Conservation (phyloP, 139 green algal species). For the Chlorella sorokiniana region DNA sequence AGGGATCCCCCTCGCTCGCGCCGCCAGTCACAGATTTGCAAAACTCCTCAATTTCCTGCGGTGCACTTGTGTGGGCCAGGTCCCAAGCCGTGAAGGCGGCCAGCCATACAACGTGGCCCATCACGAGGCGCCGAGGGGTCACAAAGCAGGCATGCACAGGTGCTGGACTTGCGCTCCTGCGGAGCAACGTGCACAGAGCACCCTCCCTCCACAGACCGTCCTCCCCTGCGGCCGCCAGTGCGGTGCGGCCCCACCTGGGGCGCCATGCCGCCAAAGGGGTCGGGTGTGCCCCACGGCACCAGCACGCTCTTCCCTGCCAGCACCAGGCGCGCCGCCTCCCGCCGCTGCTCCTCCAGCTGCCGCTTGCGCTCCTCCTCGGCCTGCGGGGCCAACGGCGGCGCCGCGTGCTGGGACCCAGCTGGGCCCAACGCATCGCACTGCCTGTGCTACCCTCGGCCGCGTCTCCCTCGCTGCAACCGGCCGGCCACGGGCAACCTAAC, state of each 20-base stretch:
- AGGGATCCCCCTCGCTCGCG: conserved; percentile 60
- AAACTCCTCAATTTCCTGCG: conserved; percentile 52
- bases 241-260: conserved; percentile 46
- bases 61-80: too few relatives aligned
- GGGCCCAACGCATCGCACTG: not conserved
- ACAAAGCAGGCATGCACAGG: too few relatives aligned
- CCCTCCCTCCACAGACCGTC: too few relatives aligned
- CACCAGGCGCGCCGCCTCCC: conserved; percentile 43
- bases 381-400: not conserved
- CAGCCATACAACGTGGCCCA: not conserved
- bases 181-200: not conserved
- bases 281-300: conserved; percentile 40
- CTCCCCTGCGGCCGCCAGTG: not conserved
- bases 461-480: too few relatives aligned
- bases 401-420: not conserved
- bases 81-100: not conserved
- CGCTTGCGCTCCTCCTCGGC: conserved; percentile 39
- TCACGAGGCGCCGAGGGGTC: not conserved
- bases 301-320: conserved; percentile 53
- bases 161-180: too few relatives aligned
- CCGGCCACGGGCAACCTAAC: too few relatives aligned
- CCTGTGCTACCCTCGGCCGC: not conserved
- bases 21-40: conserved; percentile 40
- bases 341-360: conserved; percentile 40
- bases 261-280: conserved; percentile 71